Evolutionary conservation across 345 rosid species (phyloP).

Genomic region (Hypericum perforatum): DNA sequence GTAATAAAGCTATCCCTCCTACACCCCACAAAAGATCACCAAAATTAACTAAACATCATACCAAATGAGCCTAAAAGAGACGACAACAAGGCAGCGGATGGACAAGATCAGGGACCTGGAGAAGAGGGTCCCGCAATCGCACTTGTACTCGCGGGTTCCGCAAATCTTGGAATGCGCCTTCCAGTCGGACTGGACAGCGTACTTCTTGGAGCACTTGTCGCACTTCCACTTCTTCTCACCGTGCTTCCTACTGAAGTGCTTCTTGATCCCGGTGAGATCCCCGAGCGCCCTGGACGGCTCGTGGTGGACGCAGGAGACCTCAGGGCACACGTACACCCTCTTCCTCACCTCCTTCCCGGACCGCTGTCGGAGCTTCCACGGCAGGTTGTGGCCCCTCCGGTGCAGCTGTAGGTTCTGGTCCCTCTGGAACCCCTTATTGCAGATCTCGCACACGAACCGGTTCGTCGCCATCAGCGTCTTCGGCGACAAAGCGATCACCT

Average conservation of each 20-base stretch:
- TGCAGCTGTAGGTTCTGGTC: conserved; percentile 98
- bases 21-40: not conserved
- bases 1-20: conserved; percentile 96
- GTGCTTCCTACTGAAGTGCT: conserved; percentile 93
- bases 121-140: conserved; percentile 84
- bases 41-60: not conserved
- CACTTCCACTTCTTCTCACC: conserved; percentile 98
- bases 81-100: too few species aligned
- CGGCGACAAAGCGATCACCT: conserved; percentile 89
- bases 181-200: conserved; percentile 96
- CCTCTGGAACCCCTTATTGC: conserved; percentile 89
- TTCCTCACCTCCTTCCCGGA: conserved; percentile 82
- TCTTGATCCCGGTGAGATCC: conserved; percentile 94
- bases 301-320: conserved; percentile 68
- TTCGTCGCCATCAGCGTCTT: conserved; percentile 81
- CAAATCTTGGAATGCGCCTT: conserved; percentile 96
- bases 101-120: conserved; percentile 41
- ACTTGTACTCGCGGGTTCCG: conserved; percentile 85
- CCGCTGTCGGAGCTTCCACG: conserved; percentile 90
- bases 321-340: conserved; percentile 90
- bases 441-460: conserved; percentile 90
- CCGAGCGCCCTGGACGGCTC: conserved; percentile 86
- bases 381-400: conserved; percentile 83
- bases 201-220: conserved; percentile 87
- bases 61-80: not conserved